Conservation (phyloP, 768 basidiomycete species). For the Lactarius hengduanensis region DNA sequence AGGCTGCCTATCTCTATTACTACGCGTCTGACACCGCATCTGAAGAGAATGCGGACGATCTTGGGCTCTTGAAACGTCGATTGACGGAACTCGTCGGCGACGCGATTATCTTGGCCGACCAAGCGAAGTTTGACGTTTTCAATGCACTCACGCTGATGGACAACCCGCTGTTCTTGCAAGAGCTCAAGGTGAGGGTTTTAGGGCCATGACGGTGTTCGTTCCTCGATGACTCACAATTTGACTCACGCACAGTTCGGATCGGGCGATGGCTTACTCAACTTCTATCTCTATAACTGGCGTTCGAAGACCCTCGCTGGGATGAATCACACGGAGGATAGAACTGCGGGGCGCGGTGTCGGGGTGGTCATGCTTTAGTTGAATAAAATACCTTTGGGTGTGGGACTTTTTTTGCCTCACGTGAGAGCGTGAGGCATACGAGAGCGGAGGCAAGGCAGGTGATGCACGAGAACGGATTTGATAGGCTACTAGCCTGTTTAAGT, state of each 20-base stretch:
- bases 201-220: slow-evolving; percentile 23
- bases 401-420: neutral
- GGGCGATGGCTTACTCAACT: slow-evolving; percentile 90
- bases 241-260: slow-evolving; percentile 68
- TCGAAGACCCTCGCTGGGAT: slow-evolving; percentile 78
- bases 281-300: slow-evolving; percentile 94
- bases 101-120: slow-evolving; percentile 75
- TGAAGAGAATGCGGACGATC: slow-evolving; percentile 56
- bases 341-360: slow-evolving; percentile 80
- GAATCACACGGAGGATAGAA: slow-evolving; percentile 45
- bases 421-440: neutral
- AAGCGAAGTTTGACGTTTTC: slow-evolving; percentile 92
- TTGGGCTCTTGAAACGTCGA: slow-evolving; percentile 62
- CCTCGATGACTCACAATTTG: slow-evolving; percentile 9
- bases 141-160: slow-evolving; percentile 97
- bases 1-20: slow-evolving; percentile 95
- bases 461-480: too few species aligned
- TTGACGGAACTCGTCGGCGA: slow-evolving; percentile 74
- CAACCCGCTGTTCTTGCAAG: slow-evolving; percentile 76
- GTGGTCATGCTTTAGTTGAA: slow-evolving; percentile 86
- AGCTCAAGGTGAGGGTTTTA: slow-evolving; percentile 64
- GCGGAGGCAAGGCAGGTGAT: too few species aligned
- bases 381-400: neutral
- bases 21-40: slow-evolving; percentile 85
- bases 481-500: too few species aligned